phyloP scores from a whole-genome alignment of 306 rosid genomes.

The Prunus salicina region DNA sequence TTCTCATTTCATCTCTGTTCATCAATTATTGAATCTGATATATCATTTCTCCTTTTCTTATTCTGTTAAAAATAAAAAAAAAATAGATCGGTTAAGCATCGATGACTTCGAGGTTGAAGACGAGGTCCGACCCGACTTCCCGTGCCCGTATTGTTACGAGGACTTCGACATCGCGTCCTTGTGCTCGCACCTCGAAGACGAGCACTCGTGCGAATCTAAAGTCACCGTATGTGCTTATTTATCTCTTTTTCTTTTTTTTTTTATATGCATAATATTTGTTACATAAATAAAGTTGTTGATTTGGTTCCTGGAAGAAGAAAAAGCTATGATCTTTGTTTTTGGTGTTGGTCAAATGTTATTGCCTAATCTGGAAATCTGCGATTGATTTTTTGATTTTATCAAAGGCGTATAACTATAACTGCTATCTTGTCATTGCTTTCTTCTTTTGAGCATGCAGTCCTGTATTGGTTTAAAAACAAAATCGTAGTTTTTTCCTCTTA shows the following conservation, averaged over 20 bases:
- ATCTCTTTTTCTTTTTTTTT: background rate
- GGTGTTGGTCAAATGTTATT: background rate
- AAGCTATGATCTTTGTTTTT: background rate
- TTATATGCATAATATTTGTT: background rate
- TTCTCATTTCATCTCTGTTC: background rate
- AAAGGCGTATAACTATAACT: background rate
- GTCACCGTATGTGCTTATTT: constrained; percentile 53
- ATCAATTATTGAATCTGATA: background rate
- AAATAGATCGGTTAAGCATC: constrained; percentile 74
- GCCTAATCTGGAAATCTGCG: background rate
- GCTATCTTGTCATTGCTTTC: background rate
- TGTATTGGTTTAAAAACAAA: too few relatives aligned
- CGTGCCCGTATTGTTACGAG: constrained; percentile 88
- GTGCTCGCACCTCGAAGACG: constrained; percentile 93
- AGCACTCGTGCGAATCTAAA: constrained; percentile 83
- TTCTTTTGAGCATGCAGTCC: too few relatives aligned
- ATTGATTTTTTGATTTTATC: background rate
- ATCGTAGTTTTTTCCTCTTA: background rate
- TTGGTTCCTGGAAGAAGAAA: background rate
- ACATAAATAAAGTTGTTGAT: constrained; percentile 2
- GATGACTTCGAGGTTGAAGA: constrained; percentile 87
- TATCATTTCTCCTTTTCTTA: background rate
- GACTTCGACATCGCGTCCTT: constrained; percentile 83
- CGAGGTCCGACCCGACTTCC: constrained; percentile 83
- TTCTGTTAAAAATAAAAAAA: background rate